Evolutionary conservation across 73 alveolate species (phyloP).

Genomic region (Tetrahymena thermophila): DNA sequence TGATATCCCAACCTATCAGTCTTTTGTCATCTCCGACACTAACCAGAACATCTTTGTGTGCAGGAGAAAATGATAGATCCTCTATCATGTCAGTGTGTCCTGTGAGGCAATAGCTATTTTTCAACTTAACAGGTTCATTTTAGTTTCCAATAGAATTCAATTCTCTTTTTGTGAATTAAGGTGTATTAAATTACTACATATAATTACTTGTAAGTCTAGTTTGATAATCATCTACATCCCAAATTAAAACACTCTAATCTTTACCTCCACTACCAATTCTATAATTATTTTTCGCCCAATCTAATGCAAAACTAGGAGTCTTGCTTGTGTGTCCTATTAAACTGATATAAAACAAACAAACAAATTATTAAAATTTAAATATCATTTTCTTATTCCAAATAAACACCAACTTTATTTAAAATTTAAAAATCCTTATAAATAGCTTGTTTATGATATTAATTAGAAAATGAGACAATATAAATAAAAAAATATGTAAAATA

Average conservation of each 20-base stretch:
- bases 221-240: conserved; percentile 42
- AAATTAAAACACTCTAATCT: conserved; percentile 26
- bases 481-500: neutral
- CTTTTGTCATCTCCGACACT: conserved; percentile 1
- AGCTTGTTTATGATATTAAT: neutral
- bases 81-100: conserved; percentile 1
- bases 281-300: conserved; percentile 25
- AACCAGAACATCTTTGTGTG: conserved; percentile 22
- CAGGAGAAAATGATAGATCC: conserved; percentile 4
- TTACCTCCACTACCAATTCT: conserved; percentile 44
- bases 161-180: conserved; percentile 28
- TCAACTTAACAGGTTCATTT: neutral
- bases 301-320: conserved; percentile 25
- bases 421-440: neutral
- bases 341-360: neutral
- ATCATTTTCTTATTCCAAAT: too few relatives aligned
- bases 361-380: too few relatives aligned
- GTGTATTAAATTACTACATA: neutral
- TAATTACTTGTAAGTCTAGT: conserved; percentile 13
- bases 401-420: too few relatives aligned
- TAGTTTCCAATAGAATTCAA: conserved; percentile 14
- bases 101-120: neutral
- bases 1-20: neutral
- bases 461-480: too few relatives aligned
- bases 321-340: conserved; percentile 22